Percentiles rank a stretch among this genome's conserved stretches.
Evolutionary conservation across 768 basidiomycete species (phyloP).

Genomic region (Artomyces pyxidatus): DNA sequence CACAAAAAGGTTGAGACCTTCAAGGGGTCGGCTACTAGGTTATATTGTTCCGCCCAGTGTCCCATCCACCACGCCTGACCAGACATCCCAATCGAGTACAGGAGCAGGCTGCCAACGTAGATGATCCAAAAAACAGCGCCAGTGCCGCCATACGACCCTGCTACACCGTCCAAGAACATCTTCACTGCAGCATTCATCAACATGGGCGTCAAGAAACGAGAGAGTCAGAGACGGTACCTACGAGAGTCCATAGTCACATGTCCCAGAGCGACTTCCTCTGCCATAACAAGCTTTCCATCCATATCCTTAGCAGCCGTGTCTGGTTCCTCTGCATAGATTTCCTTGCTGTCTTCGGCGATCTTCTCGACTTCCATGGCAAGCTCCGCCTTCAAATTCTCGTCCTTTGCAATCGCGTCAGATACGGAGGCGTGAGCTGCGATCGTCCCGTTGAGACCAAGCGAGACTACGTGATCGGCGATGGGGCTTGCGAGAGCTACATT

Average conservation of each 20-base stretch:
- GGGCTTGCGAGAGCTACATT: conserved; percentile 45
- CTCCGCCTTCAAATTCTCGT: conserved; percentile 26
- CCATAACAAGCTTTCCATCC: conserved; percentile 53
- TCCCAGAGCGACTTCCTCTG: conserved; percentile 55
- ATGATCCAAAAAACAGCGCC: conserved; percentile 26
- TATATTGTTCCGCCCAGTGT: conserved; percentile 37
- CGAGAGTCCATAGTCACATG: conserved; percentile 43
- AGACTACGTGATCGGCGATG: conserved; percentile 51
- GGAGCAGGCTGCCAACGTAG: conserved; percentile 14
- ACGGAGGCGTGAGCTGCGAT: conserved; percentile 42
- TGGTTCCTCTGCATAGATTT: conserved; percentile 17
- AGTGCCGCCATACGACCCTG: conserved; percentile 20
- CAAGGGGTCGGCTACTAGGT: conserved; percentile 21
- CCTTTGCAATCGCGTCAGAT: conserved; percentile 36
- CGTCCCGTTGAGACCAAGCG: conserved; percentile 44
- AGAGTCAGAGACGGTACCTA: conserved; percentile 17
- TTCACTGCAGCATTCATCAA: conserved; percentile 22
- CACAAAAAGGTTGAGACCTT: conserved; percentile 29
- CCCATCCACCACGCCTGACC: conserved; percentile 38
- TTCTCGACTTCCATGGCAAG: conserved; percentile 17
- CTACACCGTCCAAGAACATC: conserved; percentile 21
- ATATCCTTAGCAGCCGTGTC: conserved; percentile 16
- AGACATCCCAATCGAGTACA: conserved; percentile 18
- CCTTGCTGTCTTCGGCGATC: conserved; percentile 20
- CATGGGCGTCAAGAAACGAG: too few species aligned